Conservation (phyloP, 805 yeast species). For the Phaffomyces thermotolerans region DNA sequence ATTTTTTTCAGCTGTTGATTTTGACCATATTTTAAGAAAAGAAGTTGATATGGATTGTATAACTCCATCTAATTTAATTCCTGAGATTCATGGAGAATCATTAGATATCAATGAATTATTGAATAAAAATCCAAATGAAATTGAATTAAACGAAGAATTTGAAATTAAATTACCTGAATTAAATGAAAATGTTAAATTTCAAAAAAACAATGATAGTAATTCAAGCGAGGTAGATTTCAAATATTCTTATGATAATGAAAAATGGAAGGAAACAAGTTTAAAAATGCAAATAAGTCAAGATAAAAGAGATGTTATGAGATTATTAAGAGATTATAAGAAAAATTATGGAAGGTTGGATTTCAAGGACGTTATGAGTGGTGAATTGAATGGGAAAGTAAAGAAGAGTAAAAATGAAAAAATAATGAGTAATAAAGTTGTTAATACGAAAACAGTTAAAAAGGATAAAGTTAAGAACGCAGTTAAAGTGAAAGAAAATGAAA, state of each 20-base stretch:
- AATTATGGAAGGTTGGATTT: constrained; percentile 9
- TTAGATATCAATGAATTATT: constrained; percentile 52
- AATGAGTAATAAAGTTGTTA: not conserved
- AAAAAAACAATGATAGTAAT: not conserved
- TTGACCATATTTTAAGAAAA: constrained; percentile 81
- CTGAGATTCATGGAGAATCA: constrained; percentile 77
- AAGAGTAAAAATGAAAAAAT: not conserved
- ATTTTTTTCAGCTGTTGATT: constrained; percentile 88
- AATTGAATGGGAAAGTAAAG: not conserved
- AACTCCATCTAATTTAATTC: constrained; percentile 73
- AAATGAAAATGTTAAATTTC: not conserved
- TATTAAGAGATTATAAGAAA: constrained; percentile 8
- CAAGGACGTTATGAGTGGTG: constrained; percentile 10
- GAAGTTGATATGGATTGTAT: constrained; percentile 90
- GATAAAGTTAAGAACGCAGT: not conserved
- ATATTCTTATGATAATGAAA: constrained; percentile 8
- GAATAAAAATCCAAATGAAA: constrained; percentile 26
- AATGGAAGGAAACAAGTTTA: constrained; percentile 10
- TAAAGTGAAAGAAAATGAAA: not conserved
- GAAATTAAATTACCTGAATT: constrained; percentile 17
- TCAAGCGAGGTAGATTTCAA: not conserved
- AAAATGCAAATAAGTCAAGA: constrained; percentile 12
- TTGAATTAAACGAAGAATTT: constrained; percentile 14
- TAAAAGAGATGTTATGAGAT: constrained; percentile 5
- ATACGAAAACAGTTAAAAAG: not conserved